Evolutionary conservation across 208 protist genomes (phyloP), one percentile per base, ranked within the genome.

Genomic region (Trypanosoma lewisi): DNA sequence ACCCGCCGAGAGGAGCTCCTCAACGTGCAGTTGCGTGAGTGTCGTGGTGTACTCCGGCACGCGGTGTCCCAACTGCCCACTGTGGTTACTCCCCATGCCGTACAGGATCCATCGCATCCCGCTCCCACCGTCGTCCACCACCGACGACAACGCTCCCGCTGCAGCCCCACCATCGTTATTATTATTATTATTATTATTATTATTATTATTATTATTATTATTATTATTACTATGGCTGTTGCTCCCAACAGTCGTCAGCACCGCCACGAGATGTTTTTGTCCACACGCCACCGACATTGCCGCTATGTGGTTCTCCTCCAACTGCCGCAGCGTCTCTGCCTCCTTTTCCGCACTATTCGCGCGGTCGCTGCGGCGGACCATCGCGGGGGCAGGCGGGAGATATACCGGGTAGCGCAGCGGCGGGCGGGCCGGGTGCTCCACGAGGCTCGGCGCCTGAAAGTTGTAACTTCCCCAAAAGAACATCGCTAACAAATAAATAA

Each of bases 401-500:
- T 94, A 88, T 2, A 79, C 68, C 11, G 87, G 87, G 41, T 77
- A 91, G 4, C 78, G 78, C 47, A 94, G 70, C 27, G 78, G 63
- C 19, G 78, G 81, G 2, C 75, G 65, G 27, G 77, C 70, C 0
- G 60, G 51, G 57, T 78, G 48, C 61, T 87, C 81, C 36, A 59
- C 36, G 67, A 72, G 67, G 54, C 82, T 78, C 34, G 77, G 63
- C 42, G 74, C 74, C 37, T 84, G 70, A 65, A 94, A 94, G 63
- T 82, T 89, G 75, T 91, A 94, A 70, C 78, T 80, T 25, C 87
- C 87, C 84, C 87, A 94, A 62, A 94, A 91, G 47, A 91, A 94
- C 87, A 94, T 94, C 5, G 30, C 41, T 17, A 12, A 9, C 11
- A 45, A 25, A 52, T 12, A 52, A 21, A 8, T 17, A 27, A 19